Conservation (phyloP, 2,329 filamentous ascomycete species). For the Metarhizium robertsii region DNA sequence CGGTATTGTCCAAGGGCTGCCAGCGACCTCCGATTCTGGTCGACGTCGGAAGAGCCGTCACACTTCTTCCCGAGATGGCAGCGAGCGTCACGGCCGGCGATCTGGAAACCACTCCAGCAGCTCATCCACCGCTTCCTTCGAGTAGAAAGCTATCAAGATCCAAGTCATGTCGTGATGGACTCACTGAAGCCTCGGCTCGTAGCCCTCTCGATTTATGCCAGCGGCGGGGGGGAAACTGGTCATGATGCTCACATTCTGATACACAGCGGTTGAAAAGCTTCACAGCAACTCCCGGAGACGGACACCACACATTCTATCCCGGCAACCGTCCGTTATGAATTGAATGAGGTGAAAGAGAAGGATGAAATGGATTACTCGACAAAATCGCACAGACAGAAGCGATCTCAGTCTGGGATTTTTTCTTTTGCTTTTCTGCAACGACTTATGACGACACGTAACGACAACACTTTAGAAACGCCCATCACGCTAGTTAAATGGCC, state of each 20-base stretch:
- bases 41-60: slow-evolving; percentile 44
- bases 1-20: slow-evolving; percentile 58
- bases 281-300: slow-evolving; percentile 24
- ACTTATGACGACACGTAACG: slow-evolving; percentile 17
- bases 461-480: slow-evolving; percentile 10
- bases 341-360: slow-evolving; percentile 3
- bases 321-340: slow-evolving; percentile 6
- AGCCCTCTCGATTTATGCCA: background rate
- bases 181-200: background rate
- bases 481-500: slow-evolving; percentile 3
- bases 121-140: slow-evolving; percentile 52
- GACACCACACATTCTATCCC: slow-evolving; percentile 14
- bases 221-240: background rate
- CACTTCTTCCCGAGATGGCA: slow-evolving; percentile 36
- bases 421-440: slow-evolving; percentile 13
- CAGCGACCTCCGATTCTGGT: slow-evolving; percentile 37
- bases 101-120: slow-evolving; percentile 53
- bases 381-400: slow-evolving; percentile 2
- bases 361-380: background rate
- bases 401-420: background rate
- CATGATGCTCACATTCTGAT: slow-evolving; percentile 1
- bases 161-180: background rate
- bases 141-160: slow-evolving; percentile 26
- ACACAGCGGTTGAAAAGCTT: slow-evolving; percentile 29
- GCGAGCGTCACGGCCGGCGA: slow-evolving; percentile 35